A percentile compares a stretch with the other conserved stretches of the same genome.
phyloP scores from a whole-genome alignment of 495 filamentous ascomycete genomes.

The Sordaria brevicollis region DNA sequence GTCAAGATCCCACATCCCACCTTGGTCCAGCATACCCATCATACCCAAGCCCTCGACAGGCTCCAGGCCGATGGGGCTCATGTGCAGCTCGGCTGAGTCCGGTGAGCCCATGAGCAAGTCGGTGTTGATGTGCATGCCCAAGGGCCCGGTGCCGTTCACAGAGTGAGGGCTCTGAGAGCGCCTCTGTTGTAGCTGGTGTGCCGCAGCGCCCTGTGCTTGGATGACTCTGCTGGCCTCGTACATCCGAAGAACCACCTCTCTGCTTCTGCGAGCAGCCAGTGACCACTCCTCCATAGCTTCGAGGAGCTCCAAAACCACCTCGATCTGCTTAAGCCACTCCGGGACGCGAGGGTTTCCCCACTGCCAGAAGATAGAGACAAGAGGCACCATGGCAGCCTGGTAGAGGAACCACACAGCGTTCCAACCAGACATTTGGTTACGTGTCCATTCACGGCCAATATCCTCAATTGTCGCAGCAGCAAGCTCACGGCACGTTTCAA shows the following conservation, averaged over 20 bases:
- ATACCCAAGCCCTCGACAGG: constrained; percentile 41
- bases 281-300: constrained; percentile 62
- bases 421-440: constrained; percentile 71
- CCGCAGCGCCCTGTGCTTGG: constrained; percentile 23
- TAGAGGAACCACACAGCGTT: constrained; percentile 77
- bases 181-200: constrained; percentile 9
- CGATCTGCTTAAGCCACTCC: constrained; percentile 54
- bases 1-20: constrained; percentile 46
- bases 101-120: constrained; percentile 22
- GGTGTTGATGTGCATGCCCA: constrained; percentile 26
- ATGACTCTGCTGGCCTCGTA: constrained; percentile 48
- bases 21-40: constrained; percentile 43
- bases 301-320: constrained; percentile 56
- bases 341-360: constrained; percentile 44
- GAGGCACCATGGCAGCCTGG: constrained; percentile 68
- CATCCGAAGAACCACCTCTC: constrained; percentile 59
- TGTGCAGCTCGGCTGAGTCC: constrained; percentile 27
- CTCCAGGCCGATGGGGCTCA: constrained; percentile 40
- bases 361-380: constrained; percentile 61
- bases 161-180: constrained; percentile 16
- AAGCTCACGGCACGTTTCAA: constrained; percentile 57
- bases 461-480: constrained; percentile 63
- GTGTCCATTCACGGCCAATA: constrained; percentile 54
- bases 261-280: constrained; percentile 56
- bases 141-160: not conserved